Evolutionary conservation across 495 filamentous ascomycete genomes (phyloP), one percentile per base, ranked within the genome.

Genomic region (Aspergillus funiculosus): DNA sequence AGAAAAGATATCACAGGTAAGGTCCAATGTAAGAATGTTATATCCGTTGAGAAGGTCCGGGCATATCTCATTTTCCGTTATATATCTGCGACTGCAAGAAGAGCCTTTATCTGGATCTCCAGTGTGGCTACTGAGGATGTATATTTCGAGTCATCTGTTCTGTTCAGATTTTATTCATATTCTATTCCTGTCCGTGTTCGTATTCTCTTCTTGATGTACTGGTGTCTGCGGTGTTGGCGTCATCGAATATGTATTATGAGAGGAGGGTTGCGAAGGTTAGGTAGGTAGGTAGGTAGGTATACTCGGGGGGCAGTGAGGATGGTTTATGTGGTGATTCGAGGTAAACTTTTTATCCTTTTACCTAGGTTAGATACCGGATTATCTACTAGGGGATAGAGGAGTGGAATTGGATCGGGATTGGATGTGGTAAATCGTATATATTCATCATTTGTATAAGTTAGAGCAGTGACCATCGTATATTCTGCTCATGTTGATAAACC

Each of bases 401-500:
- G 9, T 3, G n/a, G 3, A 15, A 6, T 32, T 1, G 13, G 18
- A n/a, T 15, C 6, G 7, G 7, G 13, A 28, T 28, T 3, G 26
- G 26, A 28, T 28, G 26, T 9, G 8, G n/a, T 1, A 28, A 28
- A 28, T 28, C 8, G 26, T 1, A 28, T 28, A 38, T 38, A 15
- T 38, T 38, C 35, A 22, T 38, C 35, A 38, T 38, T 20, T 38
- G 22, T 38, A 22, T 38, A 38, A 38, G n/a, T 11, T 10, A 22
- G 3, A 38, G 35, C 35, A 38, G 19, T 9, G 7, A 38, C 22
- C 8, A 13, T 22, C 35, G 35, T 38, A 11, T 21, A 21, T 38
- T 38, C 19, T 22, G 35, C 35, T 11, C 17, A n/a, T n/a, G n/a
- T n/a, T n/a, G n/a, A n/a, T n/a, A n/a, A n/a, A n/a, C n/a, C 18